These are phyloP conservation scores for Aspergillus versicolor DNA, from an alignment of 2,329 filamentous ascomycete species.

Conservation along the genomic window DNA sequence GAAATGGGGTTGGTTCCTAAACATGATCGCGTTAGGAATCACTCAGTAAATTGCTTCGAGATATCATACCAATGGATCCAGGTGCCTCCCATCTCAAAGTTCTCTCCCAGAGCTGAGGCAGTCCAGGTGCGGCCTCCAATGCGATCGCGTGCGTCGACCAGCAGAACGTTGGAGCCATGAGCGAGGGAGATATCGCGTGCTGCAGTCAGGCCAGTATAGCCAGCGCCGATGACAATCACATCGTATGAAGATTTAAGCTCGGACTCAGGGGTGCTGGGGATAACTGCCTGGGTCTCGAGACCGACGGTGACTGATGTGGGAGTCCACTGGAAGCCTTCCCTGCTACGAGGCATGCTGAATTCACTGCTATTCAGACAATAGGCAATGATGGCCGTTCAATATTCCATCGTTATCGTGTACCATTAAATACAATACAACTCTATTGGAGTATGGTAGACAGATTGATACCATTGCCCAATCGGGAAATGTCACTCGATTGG, in stretches of 20 bases:
- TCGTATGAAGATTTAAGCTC: constrained; percentile 21
- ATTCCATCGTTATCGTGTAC: no score
- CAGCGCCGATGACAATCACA: constrained; percentile 33
- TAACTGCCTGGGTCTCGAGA: constrained; percentile 13
- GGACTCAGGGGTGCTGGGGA: neutral
- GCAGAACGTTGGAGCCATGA: constrained; percentile 20
- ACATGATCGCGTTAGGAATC: no score
- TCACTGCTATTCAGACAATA: no score
- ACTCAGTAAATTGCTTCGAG: no score
- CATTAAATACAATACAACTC: no score
- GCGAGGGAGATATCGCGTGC: constrained; percentile 25
- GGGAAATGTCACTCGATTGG: no score
- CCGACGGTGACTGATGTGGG: neutral
- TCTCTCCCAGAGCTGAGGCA: constrained; percentile 29
- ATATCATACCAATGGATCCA: constrained; percentile 43
- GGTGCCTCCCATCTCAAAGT: constrained; percentile 45
- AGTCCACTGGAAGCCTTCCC: no score
- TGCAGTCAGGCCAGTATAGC: constrained; percentile 33
- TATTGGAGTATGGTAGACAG: no score
- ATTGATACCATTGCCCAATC: no score
- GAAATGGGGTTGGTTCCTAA: no score
- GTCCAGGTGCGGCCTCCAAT: constrained; percentile 46
- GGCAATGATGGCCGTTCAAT: no score
- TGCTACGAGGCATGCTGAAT: no score
- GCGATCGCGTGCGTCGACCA: constrained; percentile 42